Percentiles rank a stretch among this genome's conserved stretches.
phyloP scores from a whole-genome alignment of 1,139 yeast species.

The Lodderomyces jiufengensis region DNA sequence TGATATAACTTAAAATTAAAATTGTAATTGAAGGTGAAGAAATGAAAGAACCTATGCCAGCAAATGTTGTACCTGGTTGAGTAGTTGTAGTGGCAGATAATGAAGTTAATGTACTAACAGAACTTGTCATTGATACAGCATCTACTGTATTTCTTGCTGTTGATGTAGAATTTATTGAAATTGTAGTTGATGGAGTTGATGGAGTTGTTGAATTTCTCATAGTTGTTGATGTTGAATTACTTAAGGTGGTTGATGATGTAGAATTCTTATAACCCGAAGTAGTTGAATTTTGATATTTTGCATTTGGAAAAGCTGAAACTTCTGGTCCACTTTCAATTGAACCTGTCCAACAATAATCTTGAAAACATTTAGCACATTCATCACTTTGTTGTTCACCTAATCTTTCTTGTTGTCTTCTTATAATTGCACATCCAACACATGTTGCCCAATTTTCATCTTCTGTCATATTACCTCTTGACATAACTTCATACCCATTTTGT shows the following conservation, averaged over 20 bases:
- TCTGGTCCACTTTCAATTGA: conserved; percentile 18
- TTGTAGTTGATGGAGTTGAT: neutral
- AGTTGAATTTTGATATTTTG: neutral
- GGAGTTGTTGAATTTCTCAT: neutral
- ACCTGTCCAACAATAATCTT: conserved; percentile 39
- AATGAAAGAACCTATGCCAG: too few relatives aligned
- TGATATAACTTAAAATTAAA: too few relatives aligned
- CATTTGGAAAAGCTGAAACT: neutral
- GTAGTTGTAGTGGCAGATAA: too few relatives aligned
- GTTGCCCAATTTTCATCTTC: conserved; percentile 38
- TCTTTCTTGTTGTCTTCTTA: conserved; percentile 42
- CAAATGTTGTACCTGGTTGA: too few relatives aligned
- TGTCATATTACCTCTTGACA: conserved; percentile 32
- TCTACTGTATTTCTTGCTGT: neutral
- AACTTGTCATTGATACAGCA: too few relatives aligned
- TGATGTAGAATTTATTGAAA: neutral
- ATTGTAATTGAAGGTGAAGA: too few relatives aligned
- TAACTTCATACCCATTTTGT: conserved; percentile 37
- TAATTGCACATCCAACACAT: conserved; percentile 47
- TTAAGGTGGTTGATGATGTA: too few relatives aligned
- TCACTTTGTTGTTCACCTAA: conserved; percentile 33
- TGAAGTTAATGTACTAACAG: too few relatives aligned
- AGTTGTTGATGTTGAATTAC: too few relatives aligned
- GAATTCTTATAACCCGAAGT: neutral
- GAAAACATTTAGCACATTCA: conserved; percentile 38